Conservation (phyloP, 495 filamentous ascomycete genomes). For the Lindgomyces ingoldianus region DNA sequence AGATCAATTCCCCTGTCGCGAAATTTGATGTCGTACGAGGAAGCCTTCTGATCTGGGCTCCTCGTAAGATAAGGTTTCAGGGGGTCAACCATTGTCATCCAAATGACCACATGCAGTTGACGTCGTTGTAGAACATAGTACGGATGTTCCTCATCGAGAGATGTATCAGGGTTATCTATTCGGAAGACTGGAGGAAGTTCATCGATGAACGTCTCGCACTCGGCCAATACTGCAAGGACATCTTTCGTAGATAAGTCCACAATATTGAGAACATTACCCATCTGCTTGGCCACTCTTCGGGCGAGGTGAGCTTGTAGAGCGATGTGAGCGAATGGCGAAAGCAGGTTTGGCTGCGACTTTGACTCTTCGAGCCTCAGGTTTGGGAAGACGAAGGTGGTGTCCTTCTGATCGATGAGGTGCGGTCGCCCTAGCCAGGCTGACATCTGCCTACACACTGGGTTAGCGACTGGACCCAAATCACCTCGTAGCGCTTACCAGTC, state of each 20-base stretch:
- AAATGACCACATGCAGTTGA: conserved; percentile 53
- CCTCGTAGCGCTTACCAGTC: conserved; percentile 30
- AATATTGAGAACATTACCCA: conserved; percentile 12
- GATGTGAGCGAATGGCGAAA: conserved; percentile 50
- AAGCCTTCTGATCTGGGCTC: conserved; percentile 18
- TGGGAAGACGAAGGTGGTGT: conserved; percentile 45
- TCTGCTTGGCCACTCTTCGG: conserved; percentile 22
- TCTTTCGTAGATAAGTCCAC: conserved; percentile 5
- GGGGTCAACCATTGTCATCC: conserved; percentile 50
- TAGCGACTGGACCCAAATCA: background rate
- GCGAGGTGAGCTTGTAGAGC: conserved; percentile 45
- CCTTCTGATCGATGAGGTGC: conserved; percentile 45
- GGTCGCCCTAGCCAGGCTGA: conserved; percentile 47
- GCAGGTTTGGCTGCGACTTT: conserved; percentile 31
- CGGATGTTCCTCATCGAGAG: conserved; percentile 48
- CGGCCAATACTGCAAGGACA: conserved; percentile 27
- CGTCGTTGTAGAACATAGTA: conserved; percentile 53
- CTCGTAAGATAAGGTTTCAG: conserved; percentile 50
- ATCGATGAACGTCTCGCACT: conserved; percentile 48
- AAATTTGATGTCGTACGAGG: conserved; percentile 42
- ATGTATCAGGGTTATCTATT: conserved; percentile 46
- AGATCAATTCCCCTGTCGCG: conserved; percentile 47
- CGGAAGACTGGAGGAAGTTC: conserved; percentile 50
- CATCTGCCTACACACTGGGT: conserved; percentile 43
- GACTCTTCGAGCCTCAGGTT: conserved; percentile 46